phyloP scores from a whole-genome alignment of 805 yeast genomes.

The Candida verbasci region DNA sequence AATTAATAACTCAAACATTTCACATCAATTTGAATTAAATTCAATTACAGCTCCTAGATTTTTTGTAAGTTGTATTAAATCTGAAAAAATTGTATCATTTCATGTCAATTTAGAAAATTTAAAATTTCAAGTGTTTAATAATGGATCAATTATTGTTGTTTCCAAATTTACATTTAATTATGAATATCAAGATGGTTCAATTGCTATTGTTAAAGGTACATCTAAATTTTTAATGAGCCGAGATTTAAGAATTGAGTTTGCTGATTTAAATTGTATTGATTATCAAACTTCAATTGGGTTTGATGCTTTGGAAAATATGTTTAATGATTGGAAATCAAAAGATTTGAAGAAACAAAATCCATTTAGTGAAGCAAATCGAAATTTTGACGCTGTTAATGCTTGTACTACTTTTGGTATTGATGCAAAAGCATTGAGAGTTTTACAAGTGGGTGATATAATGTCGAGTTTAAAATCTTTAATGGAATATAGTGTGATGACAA shows the following conservation, averaged over 20 bases:
- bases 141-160: constrained; percentile 33
- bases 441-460: constrained; percentile 80
- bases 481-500: constrained; percentile 46
- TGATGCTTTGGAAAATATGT: constrained; percentile 21
- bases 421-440: constrained; percentile 59
- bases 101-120: constrained; percentile 31
- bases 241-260: constrained; percentile 63
- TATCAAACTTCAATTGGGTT: constrained; percentile 25
- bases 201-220: constrained; percentile 57
- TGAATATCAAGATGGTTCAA: constrained; percentile 66
- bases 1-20: constrained; percentile 6
- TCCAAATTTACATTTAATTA: constrained; percentile 24
- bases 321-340: constrained; percentile 15
- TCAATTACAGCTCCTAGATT: constrained; percentile 62
- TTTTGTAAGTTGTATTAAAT: constrained; percentile 46
- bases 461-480: constrained; percentile 63
- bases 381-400: constrained; percentile 42
- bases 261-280: constrained; percentile 47
- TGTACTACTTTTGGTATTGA: constrained; percentile 60
- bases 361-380: constrained; percentile 14
- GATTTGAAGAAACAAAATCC: constrained; percentile 14
- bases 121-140: constrained; percentile 36
- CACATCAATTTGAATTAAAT: constrained; percentile 56
- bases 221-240: constrained; percentile 60
- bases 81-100: constrained; percentile 34